Evolutionary conservation across 2,329 filamentous ascomycete species (phyloP).

Genomic region (Curvularia sp.): DNA sequence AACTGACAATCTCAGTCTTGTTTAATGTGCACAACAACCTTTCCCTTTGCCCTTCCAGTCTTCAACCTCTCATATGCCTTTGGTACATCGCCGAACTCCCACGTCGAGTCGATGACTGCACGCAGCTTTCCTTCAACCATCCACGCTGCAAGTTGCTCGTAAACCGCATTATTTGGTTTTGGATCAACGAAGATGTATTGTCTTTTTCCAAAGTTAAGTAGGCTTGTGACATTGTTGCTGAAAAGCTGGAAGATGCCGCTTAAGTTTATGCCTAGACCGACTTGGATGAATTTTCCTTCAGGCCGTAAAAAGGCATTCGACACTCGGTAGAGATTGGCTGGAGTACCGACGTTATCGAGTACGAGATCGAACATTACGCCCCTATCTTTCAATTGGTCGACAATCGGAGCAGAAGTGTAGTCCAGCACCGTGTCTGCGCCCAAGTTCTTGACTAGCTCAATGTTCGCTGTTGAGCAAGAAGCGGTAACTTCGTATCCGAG

Average conservation of each 20-base stretch:
- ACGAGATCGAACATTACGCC: slow-evolving; percentile 59
- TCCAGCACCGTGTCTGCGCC: slow-evolving; percentile 69
- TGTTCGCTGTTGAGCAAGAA: slow-evolving; percentile 64
- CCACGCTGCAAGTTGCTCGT: slow-evolving; percentile 59
- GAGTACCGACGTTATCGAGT: slow-evolving; percentile 62
- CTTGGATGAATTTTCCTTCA: slow-evolving; percentile 15
- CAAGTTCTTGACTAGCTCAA: slow-evolving; percentile 60
- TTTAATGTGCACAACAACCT: slow-evolving; percentile 57
- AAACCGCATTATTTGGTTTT: slow-evolving; percentile 31
- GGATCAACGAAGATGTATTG: slow-evolving; percentile 26
- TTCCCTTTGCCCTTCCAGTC: slow-evolving; percentile 62
- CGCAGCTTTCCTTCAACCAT: slow-evolving; percentile 64
- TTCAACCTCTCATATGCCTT: slow-evolving; percentile 65
- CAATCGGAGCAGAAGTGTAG: slow-evolving; percentile 59
- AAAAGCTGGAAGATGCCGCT: background rate
- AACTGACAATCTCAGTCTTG: background rate
- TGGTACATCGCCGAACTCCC: slow-evolving; percentile 61
- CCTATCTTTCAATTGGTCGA: slow-evolving; percentile 54
- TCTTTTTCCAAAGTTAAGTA: background rate
- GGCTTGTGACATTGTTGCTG: slow-evolving; percentile 2
- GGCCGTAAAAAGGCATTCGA: slow-evolving; percentile 14
- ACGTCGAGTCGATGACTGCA: slow-evolving; percentile 62
- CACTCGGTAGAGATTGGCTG: slow-evolving; percentile 32
- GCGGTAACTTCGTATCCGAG: slow-evolving; percentile 64
- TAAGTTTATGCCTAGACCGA: slow-evolving; percentile 1